Conservation (phyloP, 345 rosid genomes). For the Pugionium cornutum region DNA sequence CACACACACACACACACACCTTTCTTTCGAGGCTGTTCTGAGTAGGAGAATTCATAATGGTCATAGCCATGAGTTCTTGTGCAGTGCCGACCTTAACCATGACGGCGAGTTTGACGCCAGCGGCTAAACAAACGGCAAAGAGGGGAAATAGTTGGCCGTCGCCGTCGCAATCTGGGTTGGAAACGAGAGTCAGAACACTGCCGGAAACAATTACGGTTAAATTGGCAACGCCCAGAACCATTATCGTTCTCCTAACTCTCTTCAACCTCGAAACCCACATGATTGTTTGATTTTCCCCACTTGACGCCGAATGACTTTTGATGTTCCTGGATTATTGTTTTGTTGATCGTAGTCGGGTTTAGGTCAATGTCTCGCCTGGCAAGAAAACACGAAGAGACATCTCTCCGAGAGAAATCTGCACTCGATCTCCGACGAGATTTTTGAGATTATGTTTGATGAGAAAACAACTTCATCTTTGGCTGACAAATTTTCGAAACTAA, state of each 20-base stretch:
- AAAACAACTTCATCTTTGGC: conserved; percentile 21
- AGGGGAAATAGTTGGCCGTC: conserved; percentile 38
- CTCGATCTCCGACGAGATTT: conserved; percentile 15
- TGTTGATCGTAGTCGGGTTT: conserved; percentile 19
- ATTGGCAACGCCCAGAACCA: conserved; percentile 55
- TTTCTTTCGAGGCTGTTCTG: conserved; percentile 55
- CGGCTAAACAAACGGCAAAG: conserved; percentile 49
- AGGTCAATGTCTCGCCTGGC: conserved; percentile 36
- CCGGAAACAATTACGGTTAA: conserved; percentile 50
- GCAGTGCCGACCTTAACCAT: conserved; percentile 61
- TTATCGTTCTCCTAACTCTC: conserved; percentile 51
- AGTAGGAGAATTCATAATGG: conserved; percentile 57
- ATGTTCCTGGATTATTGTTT: neutral
- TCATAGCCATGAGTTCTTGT: conserved; percentile 66
- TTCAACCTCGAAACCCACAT: conserved; percentile 48
- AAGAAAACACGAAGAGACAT: conserved; percentile 36
- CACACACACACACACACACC: conserved; percentile 39
- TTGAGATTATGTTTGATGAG: conserved; percentile 1
- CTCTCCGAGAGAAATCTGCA: conserved; percentile 30
- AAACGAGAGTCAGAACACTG: conserved; percentile 41
- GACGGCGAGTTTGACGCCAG: conserved; percentile 52
- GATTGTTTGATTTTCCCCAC: neutral
- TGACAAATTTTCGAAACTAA: conserved; percentile 18
- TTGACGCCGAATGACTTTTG: neutral
- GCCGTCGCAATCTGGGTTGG: conserved; percentile 46